Base-by-base conservation (phyloP, 164 flowering plant species). In the Piper longum region DNA sequence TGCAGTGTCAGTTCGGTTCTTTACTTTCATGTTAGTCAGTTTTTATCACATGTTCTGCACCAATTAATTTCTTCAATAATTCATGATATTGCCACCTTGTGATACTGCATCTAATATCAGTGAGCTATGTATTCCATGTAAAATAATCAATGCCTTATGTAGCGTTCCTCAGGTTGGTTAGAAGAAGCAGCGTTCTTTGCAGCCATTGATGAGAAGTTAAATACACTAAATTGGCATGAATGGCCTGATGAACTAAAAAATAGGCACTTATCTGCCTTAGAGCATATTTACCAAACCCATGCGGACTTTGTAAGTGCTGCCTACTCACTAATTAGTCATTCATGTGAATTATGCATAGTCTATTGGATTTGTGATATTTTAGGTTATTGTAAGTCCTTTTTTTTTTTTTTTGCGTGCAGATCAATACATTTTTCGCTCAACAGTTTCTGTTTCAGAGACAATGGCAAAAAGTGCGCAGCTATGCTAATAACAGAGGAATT, bases 121-220 rank as follows among this genome's bases (percentile, higher is more conserved):
- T 26, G 36, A 26, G 36, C 36, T 26, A 26, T 26, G 36, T 26
- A 26, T 26, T 26, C 36, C 36, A 26, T 26, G 36, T 26, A 26
- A 26, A 26, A 2, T 26, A 26, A 26, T 26, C 36, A 26, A 26
- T 26, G 36, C 2, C 36, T 26, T 26, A 9, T 41, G 16, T 39
- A 36, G 1, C 41, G 16, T 68, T 64, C 70, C 77, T 52, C 66
- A 93, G 99, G 88, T 56, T 93, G 97, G 99, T 95, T 93, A 56
- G 88, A 84, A 69, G 99, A 93, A 87, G 91, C 99, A 51, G 97
- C 99, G 59, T 81, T 79, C 75, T 93, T 93, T 76, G 96, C 97
- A 17, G 96, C 99, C 57, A 87, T 93, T 59, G 95, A 93, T 66
- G 70, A 81, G 58, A 62, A 76, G 52, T 16, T 86, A 54, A 73